Conservation (phyloP, 2,329 filamentous ascomycete genomes). For the Colletotrichum sp. region DNA sequence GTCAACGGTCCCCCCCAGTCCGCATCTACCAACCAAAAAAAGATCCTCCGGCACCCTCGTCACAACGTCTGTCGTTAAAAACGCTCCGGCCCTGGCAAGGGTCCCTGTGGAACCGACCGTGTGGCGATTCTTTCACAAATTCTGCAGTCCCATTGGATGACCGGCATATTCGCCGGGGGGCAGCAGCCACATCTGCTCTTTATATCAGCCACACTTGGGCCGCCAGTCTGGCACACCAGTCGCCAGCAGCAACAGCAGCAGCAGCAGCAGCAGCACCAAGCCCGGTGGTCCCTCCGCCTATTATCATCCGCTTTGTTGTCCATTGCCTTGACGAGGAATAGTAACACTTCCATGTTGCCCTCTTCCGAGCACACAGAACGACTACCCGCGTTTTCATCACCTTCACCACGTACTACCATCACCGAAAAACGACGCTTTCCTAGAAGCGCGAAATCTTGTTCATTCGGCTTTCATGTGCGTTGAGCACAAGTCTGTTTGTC, state of each 20-base stretch:
- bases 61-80: constrained; percentile 13
- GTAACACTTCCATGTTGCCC: constrained; percentile 18
- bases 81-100: constrained; percentile 16
- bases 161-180: background rate
- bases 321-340: background rate
- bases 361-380: background rate
- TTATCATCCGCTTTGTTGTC: background rate
- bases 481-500: constrained; percentile 62
- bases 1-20: background rate
- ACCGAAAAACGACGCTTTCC: background rate
- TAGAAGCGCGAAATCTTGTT: background rate
- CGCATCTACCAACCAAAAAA: constrained; percentile 7
- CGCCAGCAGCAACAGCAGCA: background rate
- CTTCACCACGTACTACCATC: background rate
- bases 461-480: constrained; percentile 59
- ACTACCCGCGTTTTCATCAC: background rate
- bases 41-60: constrained; percentile 4
- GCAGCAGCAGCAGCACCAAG: background rate
- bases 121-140: constrained; percentile 1
- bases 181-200: constrained; percentile 21
- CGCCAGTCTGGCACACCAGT: background rate
- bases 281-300: constrained; percentile 4
- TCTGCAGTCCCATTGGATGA: constrained; percentile 8
- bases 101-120: constrained; percentile 9
- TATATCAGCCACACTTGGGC: constrained; percentile 23